A percentile compares a stretch with the other conserved stretches of the same genome.
phyloP scores from a whole-genome alignment of 805 yeast species.

The Candida stauntonica region DNA sequence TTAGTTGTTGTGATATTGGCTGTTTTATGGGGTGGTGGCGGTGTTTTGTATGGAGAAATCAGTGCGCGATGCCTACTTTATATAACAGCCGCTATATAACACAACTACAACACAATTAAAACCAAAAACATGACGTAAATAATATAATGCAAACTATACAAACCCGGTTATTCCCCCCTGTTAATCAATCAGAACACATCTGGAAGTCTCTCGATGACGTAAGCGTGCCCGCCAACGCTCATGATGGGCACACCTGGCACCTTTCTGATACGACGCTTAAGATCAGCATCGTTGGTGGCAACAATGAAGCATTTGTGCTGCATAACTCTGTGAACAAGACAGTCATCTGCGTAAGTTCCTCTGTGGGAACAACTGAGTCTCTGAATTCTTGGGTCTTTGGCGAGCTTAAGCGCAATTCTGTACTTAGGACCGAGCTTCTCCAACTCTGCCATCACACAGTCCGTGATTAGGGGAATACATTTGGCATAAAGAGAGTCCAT shows the following conservation, averaged over 20 bases:
- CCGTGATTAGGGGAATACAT: constrained; percentile 93
- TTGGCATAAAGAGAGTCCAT: constrained; percentile 95
- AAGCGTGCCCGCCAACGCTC: constrained; percentile 93
- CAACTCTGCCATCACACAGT: constrained; percentile 96
- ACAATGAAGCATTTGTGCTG: constrained; percentile 97
- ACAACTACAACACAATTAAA: too few species aligned
- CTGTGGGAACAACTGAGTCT: constrained; percentile 86
- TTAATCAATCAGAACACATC: constrained; percentile 61
- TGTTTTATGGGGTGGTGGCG: background rate
- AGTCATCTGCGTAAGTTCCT: constrained; percentile 98
- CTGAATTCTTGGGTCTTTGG: constrained; percentile 88
- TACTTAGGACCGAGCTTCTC: constrained; percentile 94
- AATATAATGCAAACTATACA: constrained; percentile 5
- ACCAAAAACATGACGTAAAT: too few species aligned
- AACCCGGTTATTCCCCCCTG: too few species aligned
- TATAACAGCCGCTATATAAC: too few species aligned
- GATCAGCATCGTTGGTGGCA: constrained; percentile 96
- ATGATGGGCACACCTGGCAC: constrained; percentile 96
- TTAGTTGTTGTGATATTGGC: too few species aligned
- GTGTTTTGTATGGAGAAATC: background rate
- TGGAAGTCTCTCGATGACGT: constrained; percentile 91
- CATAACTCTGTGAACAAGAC: constrained; percentile 85
- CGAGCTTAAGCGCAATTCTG: constrained; percentile 87
- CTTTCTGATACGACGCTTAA: constrained; percentile 89
- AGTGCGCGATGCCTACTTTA: too few species aligned